phyloP scores from a whole-genome alignment of 1,284 basidiomycete genomes.

The Pisolithus thermaeus region DNA sequence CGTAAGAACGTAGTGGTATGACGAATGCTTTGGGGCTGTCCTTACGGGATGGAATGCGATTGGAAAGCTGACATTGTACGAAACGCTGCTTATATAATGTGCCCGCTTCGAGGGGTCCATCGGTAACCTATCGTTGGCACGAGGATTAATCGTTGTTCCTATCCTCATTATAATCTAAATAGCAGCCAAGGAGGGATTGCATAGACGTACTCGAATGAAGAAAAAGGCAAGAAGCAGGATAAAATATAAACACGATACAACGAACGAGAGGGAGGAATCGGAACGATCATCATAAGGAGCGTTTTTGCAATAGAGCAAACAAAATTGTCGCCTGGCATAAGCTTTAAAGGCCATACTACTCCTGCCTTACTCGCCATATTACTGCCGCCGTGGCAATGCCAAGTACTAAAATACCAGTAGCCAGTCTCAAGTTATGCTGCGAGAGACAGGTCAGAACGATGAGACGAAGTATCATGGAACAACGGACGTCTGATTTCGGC shows the following conservation, averaged over 20 bases:
- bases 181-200: conserved; percentile 12
- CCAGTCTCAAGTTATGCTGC: conserved; percentile 30
- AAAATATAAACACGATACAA: conserved; percentile 18
- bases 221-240: conserved; percentile 13
- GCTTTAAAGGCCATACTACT: conserved; percentile 18
- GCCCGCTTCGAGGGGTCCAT: no score
- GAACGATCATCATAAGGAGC: conserved; percentile 11
- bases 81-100: no score
- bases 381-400: conserved; percentile 63
- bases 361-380: conserved; percentile 56
- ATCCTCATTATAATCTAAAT: conserved; percentile 13
- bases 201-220: conserved; percentile 22
- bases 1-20: no score
- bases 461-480: conserved; percentile 17
- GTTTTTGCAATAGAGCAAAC: conserved; percentile 10
- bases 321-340: conserved; percentile 7
- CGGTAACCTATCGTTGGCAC: neutral
- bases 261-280: conserved; percentile 1
- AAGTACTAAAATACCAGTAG: conserved; percentile 53
- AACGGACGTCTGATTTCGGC: conserved; percentile 23
- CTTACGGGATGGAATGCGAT: no score
- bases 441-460: conserved; percentile 21
- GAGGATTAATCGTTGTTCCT: neutral
- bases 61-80: no score
- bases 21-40: no score